Base-by-base conservation (phyloP, 176 grass and related monocot species). In the Eragrostis nindensis region DNA sequence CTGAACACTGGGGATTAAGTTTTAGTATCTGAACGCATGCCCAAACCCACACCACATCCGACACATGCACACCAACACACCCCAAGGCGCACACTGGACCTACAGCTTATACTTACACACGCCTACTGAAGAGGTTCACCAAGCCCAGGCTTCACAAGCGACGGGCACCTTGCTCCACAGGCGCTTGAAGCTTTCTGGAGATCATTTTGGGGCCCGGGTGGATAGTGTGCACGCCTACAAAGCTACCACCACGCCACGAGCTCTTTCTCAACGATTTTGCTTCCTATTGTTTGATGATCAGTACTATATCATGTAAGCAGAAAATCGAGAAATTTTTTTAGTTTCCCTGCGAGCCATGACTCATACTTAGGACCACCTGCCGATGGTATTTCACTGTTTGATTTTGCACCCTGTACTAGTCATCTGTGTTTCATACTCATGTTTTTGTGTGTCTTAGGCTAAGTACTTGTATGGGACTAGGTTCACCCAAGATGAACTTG, bases 401-500 rank as follows among this genome's bases (percentile, higher is more conserved):
- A 72, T 13, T 66, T 64, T 54, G 0, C 50, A 57, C 48, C 41
- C 21, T 6, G 25, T 59, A 61, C 42, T 66, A 56, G 4, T 60
- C 65, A 29, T 81, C 15, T 56, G 48, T 45, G 47, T 62, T 68
- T 81, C 64, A 70, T 74, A 36, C 53, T 75, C 41, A 87, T 73
- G 8, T 68, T 40, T 32, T 74, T 64, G 70, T 42, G 66, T 40
- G 13, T 82, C 43, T 42, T 75, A 98, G 96, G 92, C 86, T 38
- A 98, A 93, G 83, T 91, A 89, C 74, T 83, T 98, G 67, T 98
- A 95, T 17, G 90, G 90, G 52, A 80, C 81, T 82, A 91, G 87
- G 30, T 98, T 98, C 64, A 84, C 84, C 45, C 68, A 74, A 77
- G 92, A 98, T 80, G 96, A 98, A 83, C 92, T 89, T 52, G 92